Conservation (phyloP, 371 early-diverging fungal species). For the Pancytospora philotis region DNA sequence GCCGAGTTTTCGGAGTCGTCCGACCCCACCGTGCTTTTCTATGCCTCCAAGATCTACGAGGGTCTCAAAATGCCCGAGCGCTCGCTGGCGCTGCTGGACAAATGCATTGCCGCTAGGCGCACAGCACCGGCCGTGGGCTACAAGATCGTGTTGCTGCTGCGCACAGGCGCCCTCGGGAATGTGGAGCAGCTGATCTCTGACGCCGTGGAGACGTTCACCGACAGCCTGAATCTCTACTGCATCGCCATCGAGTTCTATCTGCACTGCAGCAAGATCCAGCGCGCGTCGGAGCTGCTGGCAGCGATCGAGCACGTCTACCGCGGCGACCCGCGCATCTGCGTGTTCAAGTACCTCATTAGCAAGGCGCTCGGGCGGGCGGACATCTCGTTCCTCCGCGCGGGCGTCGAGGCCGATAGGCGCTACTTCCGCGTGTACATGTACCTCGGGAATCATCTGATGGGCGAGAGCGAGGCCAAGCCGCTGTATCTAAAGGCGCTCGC, state of each 20-base stretch:
- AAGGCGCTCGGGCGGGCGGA: not conserved
- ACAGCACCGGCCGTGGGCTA: not conserved
- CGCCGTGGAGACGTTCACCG: not conserved
- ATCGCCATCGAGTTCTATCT: conserved; percentile 12
- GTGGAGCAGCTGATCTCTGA: not conserved
- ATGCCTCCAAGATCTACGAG: conserved; percentile 9
- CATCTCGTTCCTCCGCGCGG: not conserved
- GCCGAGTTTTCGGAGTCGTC: no score
- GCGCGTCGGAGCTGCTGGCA: not conserved
- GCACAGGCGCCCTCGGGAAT: not conserved
- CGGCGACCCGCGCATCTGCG: not conserved
- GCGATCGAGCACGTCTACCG: not conserved
- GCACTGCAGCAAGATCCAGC: not conserved
- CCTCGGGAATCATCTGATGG: not conserved
- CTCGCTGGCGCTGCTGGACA: not conserved
- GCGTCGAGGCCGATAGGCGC: conserved; percentile 8
- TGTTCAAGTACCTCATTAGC: conserved; percentile 10
- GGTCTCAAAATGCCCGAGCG: not conserved
- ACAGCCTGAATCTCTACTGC: not conserved
- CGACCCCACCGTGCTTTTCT: conserved; percentile 8
- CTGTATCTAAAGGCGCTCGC: conserved; percentile 22
- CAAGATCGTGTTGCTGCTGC: not conserved
- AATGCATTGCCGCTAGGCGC: not conserved
- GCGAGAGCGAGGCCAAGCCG: not conserved
- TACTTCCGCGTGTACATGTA: conserved; percentile 21